Percentiles rank a stretch among this genome's conserved stretches.
These are phyloP conservation scores for Zizania palustris DNA, from an alignment of 202 grass and related monocot species.

Conservation along the genomic window DNA sequence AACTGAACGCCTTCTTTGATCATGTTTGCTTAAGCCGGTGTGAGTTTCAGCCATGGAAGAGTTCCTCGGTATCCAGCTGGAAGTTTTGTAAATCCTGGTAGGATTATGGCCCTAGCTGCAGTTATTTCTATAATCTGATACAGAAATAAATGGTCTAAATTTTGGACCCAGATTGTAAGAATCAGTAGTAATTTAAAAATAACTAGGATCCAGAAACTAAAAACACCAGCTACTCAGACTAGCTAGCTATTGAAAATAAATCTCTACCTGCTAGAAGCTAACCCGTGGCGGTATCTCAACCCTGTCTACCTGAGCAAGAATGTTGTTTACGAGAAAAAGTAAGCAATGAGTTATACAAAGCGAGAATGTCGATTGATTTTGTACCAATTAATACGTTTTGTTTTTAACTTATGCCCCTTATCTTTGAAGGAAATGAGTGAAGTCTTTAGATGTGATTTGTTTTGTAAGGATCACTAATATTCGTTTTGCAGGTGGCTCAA, in stretches of 20 bases:
- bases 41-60: conserved; percentile 28
- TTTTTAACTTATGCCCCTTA: background rate
- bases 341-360: conserved; percentile 30
- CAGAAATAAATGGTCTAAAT: no score
- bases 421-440: background rate
- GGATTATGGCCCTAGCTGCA: conserved; percentile 36
- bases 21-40: conserved; percentile 22
- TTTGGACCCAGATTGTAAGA: no score
- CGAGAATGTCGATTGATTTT: background rate
- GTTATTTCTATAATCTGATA: no score
- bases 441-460: background rate
- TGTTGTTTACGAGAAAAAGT: conserved; percentile 11
- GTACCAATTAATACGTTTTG: background rate
- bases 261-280: no score
- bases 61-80: conserved; percentile 25
- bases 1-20: conserved; percentile 7
- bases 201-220: no score
- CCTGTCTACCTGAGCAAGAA: conserved; percentile 19
- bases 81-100: conserved; percentile 50
- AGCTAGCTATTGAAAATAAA: no score
- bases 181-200: no score
- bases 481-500: no score
- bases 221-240: no score
- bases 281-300: conserved; percentile 18
- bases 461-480: background rate